Evolutionary conservation across 2,329 filamentous ascomycete genomes (phyloP).

Genomic region (Pseudogymnoascus sp.): DNA sequence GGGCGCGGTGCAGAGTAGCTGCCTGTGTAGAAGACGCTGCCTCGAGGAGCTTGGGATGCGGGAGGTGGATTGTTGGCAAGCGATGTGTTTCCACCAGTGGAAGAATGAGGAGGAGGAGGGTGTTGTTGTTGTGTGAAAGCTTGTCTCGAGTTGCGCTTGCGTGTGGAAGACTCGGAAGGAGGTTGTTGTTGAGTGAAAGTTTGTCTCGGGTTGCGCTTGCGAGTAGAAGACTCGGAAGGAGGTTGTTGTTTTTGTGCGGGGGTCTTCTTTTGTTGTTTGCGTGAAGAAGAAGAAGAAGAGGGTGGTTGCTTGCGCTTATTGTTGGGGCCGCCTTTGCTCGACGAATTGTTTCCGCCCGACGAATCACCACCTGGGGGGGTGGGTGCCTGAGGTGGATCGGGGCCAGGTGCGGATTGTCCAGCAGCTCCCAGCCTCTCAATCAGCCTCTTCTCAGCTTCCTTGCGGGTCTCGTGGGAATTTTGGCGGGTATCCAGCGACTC

Average conservation of each 20-base stretch:
- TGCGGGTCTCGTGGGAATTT: conserved; percentile 21
- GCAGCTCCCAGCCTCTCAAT: conserved; percentile 18
- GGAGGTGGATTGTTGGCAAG: neutral
- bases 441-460: conserved; percentile 22
- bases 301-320: neutral
- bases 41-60: too few relatives aligned
- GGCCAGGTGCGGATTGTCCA: conserved; percentile 5
- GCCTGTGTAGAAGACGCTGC: neutral
- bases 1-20: neutral
- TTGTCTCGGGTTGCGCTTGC: neutral
- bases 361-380: neutral
- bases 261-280: neutral
- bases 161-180: neutral
- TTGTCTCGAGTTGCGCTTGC: neutral
- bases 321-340: neutral
- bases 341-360: neutral
- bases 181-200: neutral
- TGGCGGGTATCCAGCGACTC: conserved; percentile 22
- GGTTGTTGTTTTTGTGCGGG: too few relatives aligned
- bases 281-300: neutral
- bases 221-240: too few relatives aligned
- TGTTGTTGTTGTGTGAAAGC: neutral
- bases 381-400: neutral
- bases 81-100: neutral
- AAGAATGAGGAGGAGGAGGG: neutral